phyloP scores from a whole-genome alignment of 768 basidiomycete species.

The Termitomyces sp. region DNA sequence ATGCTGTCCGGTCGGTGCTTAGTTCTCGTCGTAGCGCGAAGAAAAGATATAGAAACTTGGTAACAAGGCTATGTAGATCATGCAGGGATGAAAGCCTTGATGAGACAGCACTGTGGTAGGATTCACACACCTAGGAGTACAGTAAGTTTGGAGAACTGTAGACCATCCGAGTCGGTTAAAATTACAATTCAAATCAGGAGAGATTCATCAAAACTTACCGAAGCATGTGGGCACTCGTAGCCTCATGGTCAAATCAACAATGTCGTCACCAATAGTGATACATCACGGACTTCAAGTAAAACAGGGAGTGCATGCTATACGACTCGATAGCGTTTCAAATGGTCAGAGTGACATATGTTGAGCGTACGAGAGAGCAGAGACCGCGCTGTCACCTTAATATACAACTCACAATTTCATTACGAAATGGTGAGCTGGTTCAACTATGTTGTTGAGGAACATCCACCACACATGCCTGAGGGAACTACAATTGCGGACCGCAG shows the following conservation, averaged over 20 bases:
- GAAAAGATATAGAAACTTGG: background rate
- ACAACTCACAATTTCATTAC: too few relatives aligned
- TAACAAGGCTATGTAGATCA: background rate
- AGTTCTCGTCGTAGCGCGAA: constrained; percentile 7
- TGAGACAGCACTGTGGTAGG: background rate
- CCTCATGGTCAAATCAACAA: constrained; percentile 1
- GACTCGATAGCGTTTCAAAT: background rate
- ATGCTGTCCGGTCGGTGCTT: constrained; percentile 4
- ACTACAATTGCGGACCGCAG: background rate
- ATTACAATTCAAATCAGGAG: background rate
- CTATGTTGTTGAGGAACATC: background rate
- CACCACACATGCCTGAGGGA: too few relatives aligned
- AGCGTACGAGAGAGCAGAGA: background rate
- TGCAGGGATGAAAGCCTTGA: background rate
- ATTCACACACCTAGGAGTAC: background rate
- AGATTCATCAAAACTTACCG: background rate
- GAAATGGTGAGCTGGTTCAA: background rate
- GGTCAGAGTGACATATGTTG: background rate
- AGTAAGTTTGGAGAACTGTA: background rate
- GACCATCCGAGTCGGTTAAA: too few relatives aligned
- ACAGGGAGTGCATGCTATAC: background rate
- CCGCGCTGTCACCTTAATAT: background rate
- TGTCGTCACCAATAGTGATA: background rate
- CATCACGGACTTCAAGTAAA: background rate
- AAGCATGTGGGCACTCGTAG: background rate